phyloP scores from a whole-genome alignment of 352 stramenopile genomes.

The Aphanomyces cochlioides region DNA sequence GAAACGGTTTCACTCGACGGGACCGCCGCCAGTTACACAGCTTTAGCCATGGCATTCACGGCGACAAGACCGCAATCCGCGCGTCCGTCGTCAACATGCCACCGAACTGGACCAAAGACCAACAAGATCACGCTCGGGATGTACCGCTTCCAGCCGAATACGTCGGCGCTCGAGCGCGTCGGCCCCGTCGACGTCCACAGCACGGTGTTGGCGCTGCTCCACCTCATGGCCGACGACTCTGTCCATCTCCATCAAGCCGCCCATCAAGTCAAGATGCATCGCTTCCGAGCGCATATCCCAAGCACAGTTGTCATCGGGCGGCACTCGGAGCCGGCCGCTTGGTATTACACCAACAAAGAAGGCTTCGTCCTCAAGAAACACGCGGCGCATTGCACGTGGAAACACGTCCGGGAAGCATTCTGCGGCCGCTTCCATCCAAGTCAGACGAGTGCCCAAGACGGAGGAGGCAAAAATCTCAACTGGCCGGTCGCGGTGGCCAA shows the following conservation, averaged over 20 bases:
- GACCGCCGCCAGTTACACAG: neutral
- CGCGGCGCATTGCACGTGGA: constrained; percentile 23
- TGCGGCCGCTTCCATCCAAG: constrained; percentile 1
- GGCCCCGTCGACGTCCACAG: constrained; percentile 17
- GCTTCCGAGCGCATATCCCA: constrained; percentile 25
- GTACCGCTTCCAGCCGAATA: constrained; percentile 14
- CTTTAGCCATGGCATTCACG: neutral
- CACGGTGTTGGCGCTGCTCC: constrained; percentile 9
- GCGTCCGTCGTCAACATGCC: constrained; percentile 2
- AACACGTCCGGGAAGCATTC: constrained; percentile 14
- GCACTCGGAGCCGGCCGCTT: constrained; percentile 16
- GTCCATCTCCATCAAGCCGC: constrained; percentile 5
- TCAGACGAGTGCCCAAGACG: neutral
- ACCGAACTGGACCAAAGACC: neutral
- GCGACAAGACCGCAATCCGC: constrained; percentile 26
- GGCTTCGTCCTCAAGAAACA: constrained; percentile 27
- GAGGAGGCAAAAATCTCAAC: neutral
- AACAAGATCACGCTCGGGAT: constrained; percentile 24
- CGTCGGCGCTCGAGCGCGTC: neutral
- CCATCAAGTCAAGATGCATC: constrained; percentile 9
- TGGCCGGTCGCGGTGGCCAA: constrained; percentile 28
- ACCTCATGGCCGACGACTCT: constrained; percentile 23
- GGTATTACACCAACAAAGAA: constrained; percentile 26
- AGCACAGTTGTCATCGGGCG: constrained; percentile 20
- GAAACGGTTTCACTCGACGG: neutral